Base-by-base conservation (phyloP, 352 stramenopile genomes). In the Pythium plurisporium region DNA sequence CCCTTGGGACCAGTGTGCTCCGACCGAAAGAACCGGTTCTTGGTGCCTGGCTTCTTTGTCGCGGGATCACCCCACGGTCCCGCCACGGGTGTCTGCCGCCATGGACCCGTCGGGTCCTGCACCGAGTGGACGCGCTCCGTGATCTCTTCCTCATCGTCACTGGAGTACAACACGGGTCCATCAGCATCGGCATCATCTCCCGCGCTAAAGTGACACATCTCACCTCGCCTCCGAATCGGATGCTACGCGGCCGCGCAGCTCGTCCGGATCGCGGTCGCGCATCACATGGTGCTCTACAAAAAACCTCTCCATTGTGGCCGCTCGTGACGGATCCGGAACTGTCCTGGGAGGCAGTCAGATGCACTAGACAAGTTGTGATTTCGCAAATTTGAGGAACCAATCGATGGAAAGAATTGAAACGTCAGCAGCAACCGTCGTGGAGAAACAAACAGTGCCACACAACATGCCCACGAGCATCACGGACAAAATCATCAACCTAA, bases 151-250 rank as follows among this genome's bases (percentile, higher is more conserved):
- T 86, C 72, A 30, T 73, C 58, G 29, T 81, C 72, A 48, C 74
- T 76, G 25, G 20, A 25, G 20, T 23, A 51, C 15, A 31, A 36
- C 12, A 38, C 36, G 19, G 59, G 26, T 3, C 34, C 36, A 61
- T 14, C 41, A 53, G 64, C 5, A 48, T 15, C 11, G 22, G 26
- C 40, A 10, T 4, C 23, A 8, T 44, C 25, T 47, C 45, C 56
- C 46, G 47, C 56, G 33, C 47, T 20, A 20, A 36, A 64, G 43
- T 65, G 49, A 59, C 40, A 63, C 27, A 7, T 27, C 26, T 30
- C 31, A 89, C 78, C 78, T 89, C 29, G 79, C 79, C 29, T 91
- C 81, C 38, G 81, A 91, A 64, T 94, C 83, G 20, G 83, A 94
- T 54, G 74, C 65, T 29, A 82, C 60, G 19, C 65, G 73, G 5